Evolutionary conservation across 2,329 filamentous ascomycete species (phyloP).

Genomic region (Aspergillus sp.): DNA sequence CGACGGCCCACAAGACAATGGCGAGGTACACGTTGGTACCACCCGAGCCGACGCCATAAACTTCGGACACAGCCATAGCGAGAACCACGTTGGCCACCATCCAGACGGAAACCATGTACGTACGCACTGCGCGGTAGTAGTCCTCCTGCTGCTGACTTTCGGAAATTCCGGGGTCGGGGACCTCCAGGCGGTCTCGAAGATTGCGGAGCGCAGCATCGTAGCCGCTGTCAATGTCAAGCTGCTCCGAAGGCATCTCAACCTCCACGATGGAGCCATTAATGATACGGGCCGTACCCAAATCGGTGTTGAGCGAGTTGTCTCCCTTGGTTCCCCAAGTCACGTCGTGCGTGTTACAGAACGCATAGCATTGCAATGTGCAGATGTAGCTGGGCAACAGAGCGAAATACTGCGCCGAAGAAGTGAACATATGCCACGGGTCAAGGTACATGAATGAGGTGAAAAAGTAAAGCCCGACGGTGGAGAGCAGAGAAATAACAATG

Average conservation of each 20-base stretch:
- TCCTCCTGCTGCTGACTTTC: constrained; percentile 93
- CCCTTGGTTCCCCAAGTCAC: constrained; percentile 99
- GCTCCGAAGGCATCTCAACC: constrained; percentile 95
- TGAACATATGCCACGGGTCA: constrained; percentile 99
- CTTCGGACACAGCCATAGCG: constrained; percentile 88
- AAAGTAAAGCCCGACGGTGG: constrained; percentile 92
- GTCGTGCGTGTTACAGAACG: constrained; percentile 98
- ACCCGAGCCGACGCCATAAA: constrained; percentile 71
- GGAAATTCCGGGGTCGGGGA: constrained; percentile 59
- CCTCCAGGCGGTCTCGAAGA: constrained; percentile 87
- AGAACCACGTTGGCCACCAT: constrained; percentile 89
- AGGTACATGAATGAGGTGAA: constrained; percentile 95
- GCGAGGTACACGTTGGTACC: constrained; percentile 85
- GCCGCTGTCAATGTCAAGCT: constrained; percentile 95
- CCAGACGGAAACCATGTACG: constrained; percentile 97
- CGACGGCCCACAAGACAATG: constrained; percentile 92
- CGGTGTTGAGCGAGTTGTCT: constrained; percentile 91
- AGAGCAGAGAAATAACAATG: constrained; percentile 83
- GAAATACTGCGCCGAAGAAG: constrained; percentile 87
- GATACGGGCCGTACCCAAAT: constrained; percentile 81
- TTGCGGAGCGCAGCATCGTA: constrained; percentile 98
- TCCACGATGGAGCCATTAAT: constrained; percentile 79
- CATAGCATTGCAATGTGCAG: constrained; percentile 96
- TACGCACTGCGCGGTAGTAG: constrained; percentile 95
- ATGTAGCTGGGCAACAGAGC: constrained; percentile 89